Evolutionary conservation across 768 basidiomycete species (phyloP), one percentile per base, ranked within the genome.

Genomic region (Boletus tylopilopsis): DNA sequence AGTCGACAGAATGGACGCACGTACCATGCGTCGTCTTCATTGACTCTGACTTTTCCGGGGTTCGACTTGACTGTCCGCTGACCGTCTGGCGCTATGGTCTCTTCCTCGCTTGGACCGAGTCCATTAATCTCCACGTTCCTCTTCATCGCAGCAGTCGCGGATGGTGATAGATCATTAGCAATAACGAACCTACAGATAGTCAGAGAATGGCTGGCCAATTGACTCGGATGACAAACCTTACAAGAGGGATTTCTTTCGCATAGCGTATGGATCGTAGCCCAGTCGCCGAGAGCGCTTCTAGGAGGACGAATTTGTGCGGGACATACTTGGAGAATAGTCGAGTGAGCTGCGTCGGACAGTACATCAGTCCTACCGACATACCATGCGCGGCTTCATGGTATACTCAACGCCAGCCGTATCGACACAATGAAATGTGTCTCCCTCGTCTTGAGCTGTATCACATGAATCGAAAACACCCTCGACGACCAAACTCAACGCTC

Each of bases 201-300:
- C 22, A 61, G 55, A 41, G 41, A 49, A 44, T 38, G 50, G 50
- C 45, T 18, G 30, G 38, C n/a, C 13, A 15, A 47, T 24, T 15
- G 32, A 33, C 25, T 34, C 23, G 16, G 9, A 19, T 44, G 40
- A 59, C 82, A 64, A 42, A 96, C 95, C 84, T 90, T 49, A 92
- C 79, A 36, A 87, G 77, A 1, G 94, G 93, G 9, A 99, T 93
- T 70, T 99, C 96, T 60, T 96, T 93, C 0, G 94, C 95, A 66
- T 98, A 99, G 30, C 96, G 89, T 46, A 99, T 96, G 1, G 94
- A 87, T 7, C 96, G 84, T 23, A 99, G 77, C 25, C 96, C 96
- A 0, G 95, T 98, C 0, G 96, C 96, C 16, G 94, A 94, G 27
- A 99, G 80, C 0, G 94, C 92, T 69, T 99, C 96, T 10, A 99